Evolutionary conservation across 805 yeast genomes (phyloP), one percentile per base, ranked within the genome.

Genomic region (Lachancea lanzarotensis): DNA sequence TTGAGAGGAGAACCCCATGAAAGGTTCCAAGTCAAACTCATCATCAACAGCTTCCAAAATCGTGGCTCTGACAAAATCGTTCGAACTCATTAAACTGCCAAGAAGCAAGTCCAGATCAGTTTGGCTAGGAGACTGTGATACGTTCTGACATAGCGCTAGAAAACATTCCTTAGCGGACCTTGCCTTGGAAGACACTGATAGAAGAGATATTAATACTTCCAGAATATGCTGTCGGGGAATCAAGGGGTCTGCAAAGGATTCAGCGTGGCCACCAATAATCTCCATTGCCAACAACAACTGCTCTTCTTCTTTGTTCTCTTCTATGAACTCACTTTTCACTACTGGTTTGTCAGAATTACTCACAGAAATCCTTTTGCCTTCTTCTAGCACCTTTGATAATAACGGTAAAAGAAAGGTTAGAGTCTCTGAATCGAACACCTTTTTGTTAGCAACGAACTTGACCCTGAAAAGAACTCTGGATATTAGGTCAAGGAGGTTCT

Each of bases 281-380:
- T 86, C 95, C 54, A 90, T 64, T 0, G 91, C 84, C 46, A 91
- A 68, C 40, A 84, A 63, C 40, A 89, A 68, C 54, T 86, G 91
- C 60, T 89, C 97, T 62, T 90, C 96, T 58, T 84, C 89, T n/a
- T 81, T 81, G 53, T 81, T 87, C 60, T 86, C 95, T 45, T 87
- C 91, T 26, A 75, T 75, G 60, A 82, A 84, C 54, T 86, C 95
- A 2, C 81, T 69, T 26, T 80, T 82, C 1, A 73, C 68, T 9
- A 67, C 62, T 2, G 69, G 73, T 55, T 78, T 81, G 37, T 70
- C 71, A 2, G 81, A 69, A 54, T 75, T 77, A 50, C 69, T 74
- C 43, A 76, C 55, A 1, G 84, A 76, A 35, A 73, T 76, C 1
- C 57, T 65, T 45, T 79, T 81, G 47, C 95, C 93, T 38, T 73